These are phyloP conservation scores for Colletotrichum sp. DNA, from an alignment of 2,329 filamentous ascomycete species.

Conservation along the genomic window DNA sequence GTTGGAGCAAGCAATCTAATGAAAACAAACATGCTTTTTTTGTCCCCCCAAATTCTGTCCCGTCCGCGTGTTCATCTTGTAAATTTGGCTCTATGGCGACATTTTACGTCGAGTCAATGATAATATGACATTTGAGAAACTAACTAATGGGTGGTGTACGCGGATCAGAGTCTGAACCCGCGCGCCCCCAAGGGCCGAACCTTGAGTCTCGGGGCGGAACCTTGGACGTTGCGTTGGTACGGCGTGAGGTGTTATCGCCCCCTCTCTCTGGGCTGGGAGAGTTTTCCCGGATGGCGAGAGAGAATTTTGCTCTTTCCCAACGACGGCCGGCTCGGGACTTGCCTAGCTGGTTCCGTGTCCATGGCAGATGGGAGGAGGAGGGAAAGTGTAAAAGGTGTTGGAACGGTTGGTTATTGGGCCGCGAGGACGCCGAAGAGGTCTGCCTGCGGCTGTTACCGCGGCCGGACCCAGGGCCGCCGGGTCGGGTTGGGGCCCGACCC, in stretches of 20 bases:
- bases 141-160: not conserved
- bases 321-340: not conserved
- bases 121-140: not conserved
- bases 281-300: not conserved
- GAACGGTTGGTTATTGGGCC: not conserved
- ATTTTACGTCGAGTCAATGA: not conserved
- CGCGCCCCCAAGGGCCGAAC: not conserved
- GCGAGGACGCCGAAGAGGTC: not conserved
- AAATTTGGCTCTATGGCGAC: not conserved
- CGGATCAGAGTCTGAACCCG: not conserved
- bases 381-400: not conserved
- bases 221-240: not conserved
- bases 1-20: conserved; percentile 7
- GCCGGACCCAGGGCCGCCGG: not conserved
- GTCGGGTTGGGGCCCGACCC: too few species aligned
- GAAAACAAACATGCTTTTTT: conserved; percentile 3
- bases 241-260: not conserved
- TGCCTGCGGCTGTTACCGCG: not conserved
- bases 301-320: too few species aligned
- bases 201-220: not conserved
- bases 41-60: not conserved
- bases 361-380: not conserved
- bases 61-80: not conserved
- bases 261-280: not conserved
- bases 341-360: not conserved